A percentile compares a stretch with the other conserved stretches of the same genome.
Evolutionary conservation across 2,329 filamentous ascomycete genomes (phyloP).

Genomic region (Exophiala calicioides): DNA sequence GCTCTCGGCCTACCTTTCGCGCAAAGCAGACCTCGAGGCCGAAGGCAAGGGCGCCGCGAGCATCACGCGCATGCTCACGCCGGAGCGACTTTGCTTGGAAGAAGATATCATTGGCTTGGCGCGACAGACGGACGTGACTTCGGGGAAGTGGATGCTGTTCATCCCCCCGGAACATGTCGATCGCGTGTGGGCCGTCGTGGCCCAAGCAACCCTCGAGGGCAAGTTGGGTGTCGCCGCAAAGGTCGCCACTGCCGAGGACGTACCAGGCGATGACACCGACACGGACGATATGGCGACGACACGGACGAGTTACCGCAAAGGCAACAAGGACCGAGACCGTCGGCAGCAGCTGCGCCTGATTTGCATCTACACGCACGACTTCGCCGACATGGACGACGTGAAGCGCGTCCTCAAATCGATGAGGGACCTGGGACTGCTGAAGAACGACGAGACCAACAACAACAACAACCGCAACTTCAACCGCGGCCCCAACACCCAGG

Average conservation of each 20-base stretch:
- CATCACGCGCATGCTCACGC: slow-evolving; percentile 42
- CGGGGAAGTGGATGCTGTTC: slow-evolving; percentile 73
- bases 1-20: slow-evolving; percentile 50
- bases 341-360: slow-evolving; percentile 55
- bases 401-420: slow-evolving; percentile 65
- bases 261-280: slow-evolving; percentile 36
- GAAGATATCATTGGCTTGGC: slow-evolving; percentile 64
- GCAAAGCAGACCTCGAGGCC: slow-evolving; percentile 46
- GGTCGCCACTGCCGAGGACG: slow-evolving; percentile 60
- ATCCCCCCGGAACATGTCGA: slow-evolving; percentile 57
- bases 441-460: slow-evolving; percentile 38
- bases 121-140: slow-evolving; percentile 39
- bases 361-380: slow-evolving; percentile 77
- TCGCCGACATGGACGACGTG: slow-evolving; percentile 68
- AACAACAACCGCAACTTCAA: slow-evolving; percentile 1
- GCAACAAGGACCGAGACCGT: slow-evolving; percentile 33
- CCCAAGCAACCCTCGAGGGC: slow-evolving; percentile 65
- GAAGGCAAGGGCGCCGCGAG: slow-evolving; percentile 33
- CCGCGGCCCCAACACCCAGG: slow-evolving; percentile 28
- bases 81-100: slow-evolving; percentile 48
- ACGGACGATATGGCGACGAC: not conserved
- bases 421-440: slow-evolving; percentile 62
- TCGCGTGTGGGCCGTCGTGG: slow-evolving; percentile 66
- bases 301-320: not conserved
- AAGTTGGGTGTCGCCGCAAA: slow-evolving; percentile 73